phyloP scores from a whole-genome alignment of 2,329 filamentous ascomycete species.

The Neofusicoccum parvum region DNA sequence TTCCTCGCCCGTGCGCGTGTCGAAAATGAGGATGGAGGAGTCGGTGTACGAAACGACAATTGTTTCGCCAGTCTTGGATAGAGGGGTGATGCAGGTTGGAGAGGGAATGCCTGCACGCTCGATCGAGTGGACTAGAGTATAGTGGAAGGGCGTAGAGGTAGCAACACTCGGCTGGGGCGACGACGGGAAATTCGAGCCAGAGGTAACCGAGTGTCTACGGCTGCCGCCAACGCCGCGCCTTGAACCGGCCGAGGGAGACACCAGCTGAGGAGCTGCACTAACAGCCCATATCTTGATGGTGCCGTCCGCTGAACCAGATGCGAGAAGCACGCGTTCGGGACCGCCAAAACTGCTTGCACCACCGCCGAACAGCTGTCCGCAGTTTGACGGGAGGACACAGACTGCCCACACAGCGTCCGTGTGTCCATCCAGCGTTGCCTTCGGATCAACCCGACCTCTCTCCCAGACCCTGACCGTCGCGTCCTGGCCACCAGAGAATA shows the following conservation, averaged over 20 bases:
- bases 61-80: constrained; percentile 79
- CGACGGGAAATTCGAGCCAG: constrained; percentile 86
- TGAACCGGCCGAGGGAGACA: constrained; percentile 74
- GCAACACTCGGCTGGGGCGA: constrained; percentile 87
- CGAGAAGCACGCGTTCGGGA: constrained; percentile 84
- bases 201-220: constrained; percentile 89
- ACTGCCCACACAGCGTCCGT: constrained; percentile 96
- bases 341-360: constrained; percentile 73
- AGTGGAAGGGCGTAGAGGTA: constrained; percentile 81
- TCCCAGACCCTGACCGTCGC: constrained; percentile 95
- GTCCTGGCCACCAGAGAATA: constrained; percentile 96
- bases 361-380: constrained; percentile 76
- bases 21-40: constrained; percentile 86
- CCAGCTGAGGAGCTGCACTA: constrained; percentile 82
- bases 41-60: constrained; percentile 95
- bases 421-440: constrained; percentile 90
- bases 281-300: constrained; percentile 93
- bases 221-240: constrained; percentile 72
- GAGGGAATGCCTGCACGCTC: constrained; percentile 68
- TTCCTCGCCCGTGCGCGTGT: constrained; percentile 88
- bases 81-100: constrained; percentile 88
- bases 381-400: constrained; percentile 83
- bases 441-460: constrained; percentile 88
- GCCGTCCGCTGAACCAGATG: constrained; percentile 87
- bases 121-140: constrained; percentile 87